Conservation (phyloP, 495 filamentous ascomycete species). For the Zalerion maritima region DNA sequence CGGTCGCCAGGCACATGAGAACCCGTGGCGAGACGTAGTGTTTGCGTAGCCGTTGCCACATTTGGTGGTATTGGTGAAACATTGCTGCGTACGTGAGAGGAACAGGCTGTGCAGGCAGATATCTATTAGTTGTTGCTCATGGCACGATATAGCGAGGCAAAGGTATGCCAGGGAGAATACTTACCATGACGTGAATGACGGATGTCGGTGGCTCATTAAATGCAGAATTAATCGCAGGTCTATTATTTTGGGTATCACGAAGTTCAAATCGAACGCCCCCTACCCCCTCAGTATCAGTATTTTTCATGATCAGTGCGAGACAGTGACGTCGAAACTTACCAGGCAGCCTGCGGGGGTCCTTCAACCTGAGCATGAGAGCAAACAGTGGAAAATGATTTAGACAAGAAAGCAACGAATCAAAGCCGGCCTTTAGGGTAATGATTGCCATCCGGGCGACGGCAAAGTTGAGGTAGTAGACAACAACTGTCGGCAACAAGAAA, state of each 20-base stretch:
- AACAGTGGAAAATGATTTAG: constrained; percentile 98
- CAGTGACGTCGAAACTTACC: constrained; percentile 31
- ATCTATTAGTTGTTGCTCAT: constrained; percentile 7
- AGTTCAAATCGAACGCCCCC: constrained; percentile 86
- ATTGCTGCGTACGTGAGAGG: constrained; percentile 81
- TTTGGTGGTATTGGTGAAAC: constrained; percentile 95
- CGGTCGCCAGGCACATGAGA: constrained; percentile 72
- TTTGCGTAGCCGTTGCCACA: constrained; percentile 79
- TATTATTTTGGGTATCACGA: constrained; percentile 48
- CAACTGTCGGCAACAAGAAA: constrained; percentile 86
- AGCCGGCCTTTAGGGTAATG: constrained; percentile 73
- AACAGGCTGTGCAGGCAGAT: constrained; percentile 45
- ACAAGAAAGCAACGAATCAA: constrained; percentile 85
- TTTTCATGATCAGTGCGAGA: constrained; percentile 2
- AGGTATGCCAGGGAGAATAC: neutral
- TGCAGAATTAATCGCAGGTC: constrained; percentile 22
- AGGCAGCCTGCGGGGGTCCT: constrained; percentile 80
- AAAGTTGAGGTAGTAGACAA: constrained; percentile 95
- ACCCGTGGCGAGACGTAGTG: constrained; percentile 88
- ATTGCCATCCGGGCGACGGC: constrained; percentile 88
- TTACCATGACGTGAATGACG: constrained; percentile 68
- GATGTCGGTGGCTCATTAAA: constrained; percentile 38
- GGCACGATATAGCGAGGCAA: neutral
- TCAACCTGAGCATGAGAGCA: constrained; percentile 88
- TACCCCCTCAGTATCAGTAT: constrained; percentile 18